phyloP scores from a whole-genome alignment of 495 filamentous ascomycete genomes.

The Talaromyces liani region DNA sequence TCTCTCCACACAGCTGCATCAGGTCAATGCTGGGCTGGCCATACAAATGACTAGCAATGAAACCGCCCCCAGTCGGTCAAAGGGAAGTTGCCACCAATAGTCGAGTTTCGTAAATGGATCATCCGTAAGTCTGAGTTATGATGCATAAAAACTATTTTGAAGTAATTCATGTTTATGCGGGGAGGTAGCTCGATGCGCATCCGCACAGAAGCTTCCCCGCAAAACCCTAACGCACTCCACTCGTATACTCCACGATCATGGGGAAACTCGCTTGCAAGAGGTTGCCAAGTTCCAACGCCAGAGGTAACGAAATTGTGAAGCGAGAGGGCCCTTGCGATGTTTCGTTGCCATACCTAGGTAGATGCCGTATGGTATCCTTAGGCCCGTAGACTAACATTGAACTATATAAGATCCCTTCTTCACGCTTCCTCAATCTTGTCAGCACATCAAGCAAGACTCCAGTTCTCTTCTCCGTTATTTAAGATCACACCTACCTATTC shows the following conservation, averaged over 20 bases:
- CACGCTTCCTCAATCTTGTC: background rate
- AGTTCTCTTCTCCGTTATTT: background rate
- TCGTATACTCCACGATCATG: background rate
- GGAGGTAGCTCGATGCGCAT: background rate
- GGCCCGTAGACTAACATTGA: background rate
- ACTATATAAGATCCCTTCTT: background rate
- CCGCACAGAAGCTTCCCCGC: background rate
- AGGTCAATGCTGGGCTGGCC: background rate
- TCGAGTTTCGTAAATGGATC: background rate
- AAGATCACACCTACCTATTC: background rate
- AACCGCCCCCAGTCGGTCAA: slow-evolving; percentile 1
- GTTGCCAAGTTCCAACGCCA: background rate
- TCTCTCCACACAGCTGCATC: background rate
- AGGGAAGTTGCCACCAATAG: background rate
- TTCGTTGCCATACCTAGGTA: no score
- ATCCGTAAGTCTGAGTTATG: background rate
- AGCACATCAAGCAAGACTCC: background rate
- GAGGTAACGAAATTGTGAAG: background rate
- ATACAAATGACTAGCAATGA: background rate
- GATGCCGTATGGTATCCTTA: background rate
- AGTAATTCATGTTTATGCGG: background rate
- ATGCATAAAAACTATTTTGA: background rate
- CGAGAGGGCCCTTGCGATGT: background rate
- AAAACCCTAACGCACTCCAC: background rate
- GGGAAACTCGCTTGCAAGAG: background rate